Base-by-base conservation (phyloP, 192 early-diverging fungal genomes). In the Coemansia sp. region DNA sequence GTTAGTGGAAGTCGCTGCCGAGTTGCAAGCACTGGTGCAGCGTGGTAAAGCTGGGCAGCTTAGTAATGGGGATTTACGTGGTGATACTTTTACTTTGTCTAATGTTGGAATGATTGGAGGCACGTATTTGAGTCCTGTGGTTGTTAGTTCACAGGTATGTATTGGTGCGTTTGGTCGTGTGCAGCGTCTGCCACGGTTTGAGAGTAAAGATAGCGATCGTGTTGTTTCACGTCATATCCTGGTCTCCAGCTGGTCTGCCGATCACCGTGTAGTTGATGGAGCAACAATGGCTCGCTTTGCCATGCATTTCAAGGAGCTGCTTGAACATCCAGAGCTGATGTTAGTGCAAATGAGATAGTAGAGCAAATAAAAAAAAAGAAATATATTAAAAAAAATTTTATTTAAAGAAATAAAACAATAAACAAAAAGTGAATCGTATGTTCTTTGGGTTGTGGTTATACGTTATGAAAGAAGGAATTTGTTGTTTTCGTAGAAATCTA, bases 81-180 rank as follows among this genome's bases (percentile, higher is more conserved):
- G 85, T 59, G 93, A 90, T 25, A 97, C 94, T 0, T 85, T 97
- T 50, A 91, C 94, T 3, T 72, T 98, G 34, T 93, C 90, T 37
- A 98, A 98, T 66, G 86, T 97, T 40, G 96, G 96, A 40, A 91
- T 84, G 59, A 87, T 98, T 53, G 93, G 92, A 28, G 96, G 96
- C 19, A 93, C 86, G 14, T 85, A 85, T 51, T 78, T 93, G 47
- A 87, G 84, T 65, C 95, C 95, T 14, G 90, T 95, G 9, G 58
- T 95, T n/a, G 91, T 94, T 24, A 75, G 85, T 27, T 80, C 85
- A 6, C 85, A 94, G 49, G 69, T 98, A 28, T 94, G 92, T 51
- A 95, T 96, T 65, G 90, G 87, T 26, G 92, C 92, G 10, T 68
- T 98, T 34, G 96, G 96, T 26, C 85, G 80, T 52, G 82, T 86